Conservation (phyloP, 805 yeast species). For the Wickerhamiella hasegawae region DNA sequence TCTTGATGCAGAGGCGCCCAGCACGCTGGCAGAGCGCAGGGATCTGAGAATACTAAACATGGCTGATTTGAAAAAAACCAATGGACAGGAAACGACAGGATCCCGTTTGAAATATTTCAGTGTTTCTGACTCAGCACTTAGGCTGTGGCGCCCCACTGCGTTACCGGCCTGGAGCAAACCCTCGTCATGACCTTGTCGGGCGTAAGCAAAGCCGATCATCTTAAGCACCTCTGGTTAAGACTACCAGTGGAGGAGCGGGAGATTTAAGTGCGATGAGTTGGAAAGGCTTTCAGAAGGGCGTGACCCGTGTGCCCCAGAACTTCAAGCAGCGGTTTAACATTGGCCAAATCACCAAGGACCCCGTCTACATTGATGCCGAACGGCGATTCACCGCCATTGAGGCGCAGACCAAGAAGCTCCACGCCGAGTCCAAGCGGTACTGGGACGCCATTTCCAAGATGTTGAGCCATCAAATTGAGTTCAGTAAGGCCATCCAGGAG, state of each 20-base stretch:
- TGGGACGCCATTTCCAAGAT: slow-evolving; percentile 84
- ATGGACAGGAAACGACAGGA: too few relatives aligned
- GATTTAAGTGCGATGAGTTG: slow-evolving; percentile 13
- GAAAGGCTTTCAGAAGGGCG: slow-evolving; percentile 19
- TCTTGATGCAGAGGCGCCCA: not conserved
- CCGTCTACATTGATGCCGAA: slow-evolving; percentile 91
- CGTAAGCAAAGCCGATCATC: too few relatives aligned
- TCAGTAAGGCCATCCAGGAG: slow-evolving; percentile 89
- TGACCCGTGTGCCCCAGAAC: slow-evolving; percentile 62
- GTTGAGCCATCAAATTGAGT: slow-evolving; percentile 86
- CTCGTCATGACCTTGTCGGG: too few relatives aligned
- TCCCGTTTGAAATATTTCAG: too few relatives aligned
- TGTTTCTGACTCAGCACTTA: too few relatives aligned
- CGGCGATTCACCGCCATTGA: slow-evolving; percentile 90
- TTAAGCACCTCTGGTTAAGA: too few relatives aligned
- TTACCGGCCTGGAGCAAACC: too few relatives aligned
- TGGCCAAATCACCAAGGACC: slow-evolving; percentile 47
- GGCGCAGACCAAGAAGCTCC: slow-evolving; percentile 70
- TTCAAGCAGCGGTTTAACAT: slow-evolving; percentile 82
- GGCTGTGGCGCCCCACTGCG: too few relatives aligned
- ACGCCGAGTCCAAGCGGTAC: slow-evolving; percentile 81
- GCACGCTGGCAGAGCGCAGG: not conserved
- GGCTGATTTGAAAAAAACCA: too few relatives aligned
- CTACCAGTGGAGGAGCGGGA: too few relatives aligned
- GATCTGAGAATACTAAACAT: not conserved